A percentile compares a stretch with the other conserved stretches of the same genome.
Evolutionary conservation across 805 yeast genomes (phyloP).

Genomic region (Candida xyloterini): DNA sequence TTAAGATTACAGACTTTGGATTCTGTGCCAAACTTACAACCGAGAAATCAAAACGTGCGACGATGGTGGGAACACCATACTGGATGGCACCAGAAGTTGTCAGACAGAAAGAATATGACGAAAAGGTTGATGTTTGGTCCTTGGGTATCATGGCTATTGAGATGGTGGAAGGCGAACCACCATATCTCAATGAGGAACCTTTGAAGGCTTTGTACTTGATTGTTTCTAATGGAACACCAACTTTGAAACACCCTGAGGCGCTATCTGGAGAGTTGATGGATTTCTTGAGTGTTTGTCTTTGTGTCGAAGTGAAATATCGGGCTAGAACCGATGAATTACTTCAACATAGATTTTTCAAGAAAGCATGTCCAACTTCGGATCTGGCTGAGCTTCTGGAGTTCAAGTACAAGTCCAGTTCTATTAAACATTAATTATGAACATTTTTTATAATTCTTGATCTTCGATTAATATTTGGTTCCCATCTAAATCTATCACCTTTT

Average conservation of each 20-base stretch:
- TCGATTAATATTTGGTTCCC: conserved; percentile 12
- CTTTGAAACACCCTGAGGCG: conserved; percentile 74
- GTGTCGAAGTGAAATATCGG: conserved; percentile 90
- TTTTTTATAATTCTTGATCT: background rate
- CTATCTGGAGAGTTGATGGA: conserved; percentile 75
- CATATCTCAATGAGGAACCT: conserved; percentile 94
- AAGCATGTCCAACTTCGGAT: conserved; percentile 59
- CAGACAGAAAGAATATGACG: conserved; percentile 90
- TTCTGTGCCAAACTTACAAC: conserved; percentile 94
- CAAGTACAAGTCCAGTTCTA: conserved; percentile 17
- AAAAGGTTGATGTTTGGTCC: conserved; percentile 97
- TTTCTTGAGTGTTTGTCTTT: conserved; percentile 84
- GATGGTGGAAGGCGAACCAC: conserved; percentile 99
- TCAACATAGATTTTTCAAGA: conserved; percentile 66
- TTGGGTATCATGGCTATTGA: conserved; percentile 97
- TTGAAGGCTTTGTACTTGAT: conserved; percentile 88
- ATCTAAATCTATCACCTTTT: conserved; percentile 23
- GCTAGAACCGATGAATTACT: conserved; percentile 88
- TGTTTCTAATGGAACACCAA: conserved; percentile 96
- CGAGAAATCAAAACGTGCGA: conserved; percentile 80
- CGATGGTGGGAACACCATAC: conserved; percentile 99
- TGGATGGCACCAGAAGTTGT: conserved; percentile 99
- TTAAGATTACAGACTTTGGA: conserved; percentile 92
- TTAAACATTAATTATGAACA: conserved; percentile 7
- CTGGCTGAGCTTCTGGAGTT: conserved; percentile 53